phyloP scores from a whole-genome alignment of 495 filamentous ascomycete species.

The Talaromyces trachyspermus region DNA sequence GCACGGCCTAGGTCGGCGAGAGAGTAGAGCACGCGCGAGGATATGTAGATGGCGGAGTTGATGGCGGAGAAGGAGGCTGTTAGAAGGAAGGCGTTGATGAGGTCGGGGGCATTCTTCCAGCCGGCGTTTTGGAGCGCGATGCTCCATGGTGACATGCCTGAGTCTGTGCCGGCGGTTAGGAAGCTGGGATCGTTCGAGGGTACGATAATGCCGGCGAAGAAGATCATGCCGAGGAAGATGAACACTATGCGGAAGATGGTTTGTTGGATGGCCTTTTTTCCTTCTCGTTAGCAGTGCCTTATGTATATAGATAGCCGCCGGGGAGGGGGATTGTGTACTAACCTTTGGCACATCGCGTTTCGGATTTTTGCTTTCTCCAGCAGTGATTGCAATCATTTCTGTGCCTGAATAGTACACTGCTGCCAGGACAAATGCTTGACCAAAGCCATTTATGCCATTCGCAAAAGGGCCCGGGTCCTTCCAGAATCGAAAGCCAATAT shows the following conservation, averaged over 20 bases:
- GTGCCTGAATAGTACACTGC: conserved; percentile 54
- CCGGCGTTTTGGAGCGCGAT: conserved; percentile 49
- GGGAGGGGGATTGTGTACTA: not conserved
- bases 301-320: too few species aligned
- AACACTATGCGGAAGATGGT: conserved; percentile 60
- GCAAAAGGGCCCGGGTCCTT: conserved; percentile 51
- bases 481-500: conserved; percentile 57
- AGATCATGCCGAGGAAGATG: conserved; percentile 45
- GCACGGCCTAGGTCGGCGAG: conserved; percentile 47
- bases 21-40: conserved; percentile 49
- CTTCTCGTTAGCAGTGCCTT: conserved; percentile 28
- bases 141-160: conserved; percentile 48
- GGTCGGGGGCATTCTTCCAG: conserved; percentile 24
- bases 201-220: conserved; percentile 52
- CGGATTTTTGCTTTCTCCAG: conserved; percentile 54
- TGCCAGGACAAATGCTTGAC: conserved; percentile 32
- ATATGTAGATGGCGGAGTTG: conserved; percentile 52
- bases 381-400: conserved; percentile 53
- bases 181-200: conserved; percentile 32
- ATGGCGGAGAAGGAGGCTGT: conserved; percentile 40
- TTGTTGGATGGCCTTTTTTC: conserved; percentile 20
- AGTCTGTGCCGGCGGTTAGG: conserved; percentile 31
- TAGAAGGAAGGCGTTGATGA: conserved; percentile 40
- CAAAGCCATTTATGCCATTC: conserved; percentile 62
- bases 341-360: conserved; percentile 41